Conservation (phyloP, 768 basidiomycete genomes). For the Chlorophyllum brunneum region DNA sequence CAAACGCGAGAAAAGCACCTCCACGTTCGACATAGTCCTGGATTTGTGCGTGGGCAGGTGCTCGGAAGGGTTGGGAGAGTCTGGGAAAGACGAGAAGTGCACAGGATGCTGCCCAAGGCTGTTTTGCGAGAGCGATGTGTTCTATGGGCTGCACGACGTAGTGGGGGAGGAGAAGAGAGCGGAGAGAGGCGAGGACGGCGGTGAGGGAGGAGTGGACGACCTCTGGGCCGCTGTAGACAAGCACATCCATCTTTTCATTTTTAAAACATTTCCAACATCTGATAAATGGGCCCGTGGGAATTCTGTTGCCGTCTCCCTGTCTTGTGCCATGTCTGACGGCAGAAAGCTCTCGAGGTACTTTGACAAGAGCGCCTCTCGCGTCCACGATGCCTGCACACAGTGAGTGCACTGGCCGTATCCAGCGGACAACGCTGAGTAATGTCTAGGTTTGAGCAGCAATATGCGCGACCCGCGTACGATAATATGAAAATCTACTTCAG, state of each 20-base stretch:
- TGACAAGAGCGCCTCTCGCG: constrained; percentile 3
- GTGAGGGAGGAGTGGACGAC: constrained; percentile 14
- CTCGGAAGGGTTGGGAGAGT: neutral
- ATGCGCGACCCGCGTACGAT: constrained; percentile 9
- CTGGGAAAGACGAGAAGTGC: constrained; percentile 16
- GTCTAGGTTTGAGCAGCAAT: constrained; percentile 3
- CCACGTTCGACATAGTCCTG: constrained; percentile 16
- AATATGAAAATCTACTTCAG: constrained; percentile 4
- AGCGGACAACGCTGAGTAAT: neutral
- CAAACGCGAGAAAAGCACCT: constrained; percentile 14
- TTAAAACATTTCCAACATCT: constrained; percentile 1
- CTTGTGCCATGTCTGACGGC: neutral
- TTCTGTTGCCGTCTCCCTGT: neutral
- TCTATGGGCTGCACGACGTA: constrained; percentile 15
- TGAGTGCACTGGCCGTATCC: neutral
- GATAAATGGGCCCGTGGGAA: neutral
- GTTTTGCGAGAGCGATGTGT: constrained; percentile 11
- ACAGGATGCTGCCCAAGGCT: constrained; percentile 16
- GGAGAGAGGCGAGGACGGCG: constrained; percentile 13
- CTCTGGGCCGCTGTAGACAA: constrained; percentile 18
- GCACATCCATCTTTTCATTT: constrained; percentile 15
- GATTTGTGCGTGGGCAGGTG: neutral
- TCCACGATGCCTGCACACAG: neutral
- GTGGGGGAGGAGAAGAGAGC: constrained; percentile 10
- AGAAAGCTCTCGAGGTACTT: constrained; percentile 1